Conservation (phyloP, 1,139 yeast species). For the Geotrichum bryndzae region DNA sequence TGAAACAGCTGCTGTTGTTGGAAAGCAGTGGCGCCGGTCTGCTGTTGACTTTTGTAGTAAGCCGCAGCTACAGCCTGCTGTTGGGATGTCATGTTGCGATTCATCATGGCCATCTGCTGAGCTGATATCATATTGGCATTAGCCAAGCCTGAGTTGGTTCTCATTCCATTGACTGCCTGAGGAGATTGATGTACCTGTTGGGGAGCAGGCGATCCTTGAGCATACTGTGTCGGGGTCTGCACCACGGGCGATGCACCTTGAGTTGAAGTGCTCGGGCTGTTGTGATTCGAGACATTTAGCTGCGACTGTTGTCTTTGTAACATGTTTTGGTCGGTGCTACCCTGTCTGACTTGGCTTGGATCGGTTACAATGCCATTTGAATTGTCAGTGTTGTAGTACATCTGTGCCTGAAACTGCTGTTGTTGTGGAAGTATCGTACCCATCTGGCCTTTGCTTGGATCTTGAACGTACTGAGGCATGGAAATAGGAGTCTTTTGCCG, state of each 20-base stretch:
- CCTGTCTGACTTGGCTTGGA: neutral
- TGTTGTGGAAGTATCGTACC: neutral
- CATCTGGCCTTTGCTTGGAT: neutral
- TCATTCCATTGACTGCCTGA: neutral
- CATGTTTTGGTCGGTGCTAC: neutral
- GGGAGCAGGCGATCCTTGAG: neutral
- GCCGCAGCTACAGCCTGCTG: neutral
- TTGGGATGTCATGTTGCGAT: neutral
- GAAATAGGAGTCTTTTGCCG: conserved; percentile 5
- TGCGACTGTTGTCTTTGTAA: conserved; percentile 7
- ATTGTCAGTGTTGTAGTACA: neutral
- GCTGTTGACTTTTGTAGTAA: neutral
- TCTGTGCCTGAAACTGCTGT: conserved; percentile 1
- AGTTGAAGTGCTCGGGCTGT: neutral
- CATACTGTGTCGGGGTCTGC: neutral
- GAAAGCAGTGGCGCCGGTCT: neutral
- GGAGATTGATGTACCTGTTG: neutral
- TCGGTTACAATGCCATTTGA: neutral
- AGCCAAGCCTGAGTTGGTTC: neutral
- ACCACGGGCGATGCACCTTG: conserved; percentile 1
- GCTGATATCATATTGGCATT: neutral
- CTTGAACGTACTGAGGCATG: conserved; percentile 3
- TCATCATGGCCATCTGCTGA: neutral
- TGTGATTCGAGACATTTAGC: neutral
- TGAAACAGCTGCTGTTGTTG: neutral